Percentiles rank a stretch among this genome's conserved stretches.
Evolutionary conservation across 345 rosid species (phyloP).

Genomic region (Salix purpurea): DNA sequence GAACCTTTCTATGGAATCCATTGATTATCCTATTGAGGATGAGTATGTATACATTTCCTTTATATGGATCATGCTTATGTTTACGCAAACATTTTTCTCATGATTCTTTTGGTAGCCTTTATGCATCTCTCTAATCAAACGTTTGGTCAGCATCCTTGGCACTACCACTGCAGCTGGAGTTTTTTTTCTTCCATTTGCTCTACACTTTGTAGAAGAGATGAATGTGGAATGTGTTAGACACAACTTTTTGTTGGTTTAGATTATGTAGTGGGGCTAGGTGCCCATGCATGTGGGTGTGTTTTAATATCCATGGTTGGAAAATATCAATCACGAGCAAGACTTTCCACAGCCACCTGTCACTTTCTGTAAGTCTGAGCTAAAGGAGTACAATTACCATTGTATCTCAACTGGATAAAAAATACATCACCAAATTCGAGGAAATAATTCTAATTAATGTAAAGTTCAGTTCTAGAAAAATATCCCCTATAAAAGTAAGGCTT

Average conservation of each 20-base stretch:
- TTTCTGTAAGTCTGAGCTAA: not conserved
- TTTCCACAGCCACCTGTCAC: not conserved
- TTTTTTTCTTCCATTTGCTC: not conserved
- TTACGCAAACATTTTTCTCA: constrained; percentile 2
- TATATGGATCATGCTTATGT: constrained; percentile 10
- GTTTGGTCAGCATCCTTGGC: not conserved
- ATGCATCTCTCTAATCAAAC: not conserved
- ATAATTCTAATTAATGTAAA: not conserved
- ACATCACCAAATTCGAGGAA: not conserved
- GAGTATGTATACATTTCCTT: constrained; percentile 53
- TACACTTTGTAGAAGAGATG: not conserved
- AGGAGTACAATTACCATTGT: not conserved
- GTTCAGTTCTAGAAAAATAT: not conserved
- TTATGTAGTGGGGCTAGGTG: not conserved
- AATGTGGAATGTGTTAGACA: not conserved
- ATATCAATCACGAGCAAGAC: not conserved
- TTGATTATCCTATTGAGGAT: constrained; percentile 47
- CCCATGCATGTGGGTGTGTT: not conserved
- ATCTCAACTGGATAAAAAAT: not conserved
- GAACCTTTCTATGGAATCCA: constrained; percentile 76
- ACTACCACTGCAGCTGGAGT: not conserved
- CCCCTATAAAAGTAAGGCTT: not conserved
- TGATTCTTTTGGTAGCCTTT: not conserved
- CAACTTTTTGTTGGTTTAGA: not conserved
- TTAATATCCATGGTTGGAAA: not conserved